These are phyloP conservation scores for Diaporthe citriasiana DNA, from an alignment of 2,329 filamentous ascomycete species.

Conservation along the genomic window DNA sequence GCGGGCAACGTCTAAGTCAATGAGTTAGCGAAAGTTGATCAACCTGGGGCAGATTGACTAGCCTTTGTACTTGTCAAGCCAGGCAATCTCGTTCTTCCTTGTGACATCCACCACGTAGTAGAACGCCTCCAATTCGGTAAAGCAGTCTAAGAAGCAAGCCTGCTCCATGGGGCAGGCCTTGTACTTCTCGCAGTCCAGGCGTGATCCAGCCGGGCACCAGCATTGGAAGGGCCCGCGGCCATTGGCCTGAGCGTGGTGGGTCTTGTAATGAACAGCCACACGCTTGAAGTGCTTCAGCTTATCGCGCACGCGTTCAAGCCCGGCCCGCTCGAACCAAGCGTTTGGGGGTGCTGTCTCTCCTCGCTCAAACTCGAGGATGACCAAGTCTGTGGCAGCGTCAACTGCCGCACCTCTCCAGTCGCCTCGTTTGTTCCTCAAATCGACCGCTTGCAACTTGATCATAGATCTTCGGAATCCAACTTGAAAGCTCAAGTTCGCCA, in stretches of 20 bases:
- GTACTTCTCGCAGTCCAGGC: not conserved
- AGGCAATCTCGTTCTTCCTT: not conserved
- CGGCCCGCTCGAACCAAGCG: constrained; percentile 32
- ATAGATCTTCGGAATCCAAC: constrained; percentile 29
- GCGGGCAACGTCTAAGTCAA: not conserved
- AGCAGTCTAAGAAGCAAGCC: constrained; percentile 46
- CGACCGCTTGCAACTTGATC: not conserved
- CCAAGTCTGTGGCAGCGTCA: constrained; percentile 42
- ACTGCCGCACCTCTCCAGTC: not conserved
- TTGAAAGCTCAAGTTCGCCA: constrained; percentile 36
- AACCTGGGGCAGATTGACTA: not conserved
- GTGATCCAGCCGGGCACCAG: not conserved
- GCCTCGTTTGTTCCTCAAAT: not conserved
- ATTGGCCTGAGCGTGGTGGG: not conserved
- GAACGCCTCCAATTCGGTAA: constrained; percentile 48
- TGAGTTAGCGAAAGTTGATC: not conserved
- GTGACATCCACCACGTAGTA: constrained; percentile 48
- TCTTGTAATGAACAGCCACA: constrained; percentile 38
- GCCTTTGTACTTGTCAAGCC: constrained; percentile 10
- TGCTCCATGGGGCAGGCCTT: constrained; percentile 45
- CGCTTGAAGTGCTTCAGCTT: constrained; percentile 21
- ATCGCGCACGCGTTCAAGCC: constrained; percentile 18
- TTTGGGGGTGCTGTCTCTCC: not conserved
- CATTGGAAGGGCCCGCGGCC: constrained; percentile 32
- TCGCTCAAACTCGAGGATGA: constrained; percentile 44